Evolutionary conservation across 495 filamentous ascomycete species (phyloP), one percentile per base, ranked within the genome.

Genomic region (Rusavskia elegans): DNA sequence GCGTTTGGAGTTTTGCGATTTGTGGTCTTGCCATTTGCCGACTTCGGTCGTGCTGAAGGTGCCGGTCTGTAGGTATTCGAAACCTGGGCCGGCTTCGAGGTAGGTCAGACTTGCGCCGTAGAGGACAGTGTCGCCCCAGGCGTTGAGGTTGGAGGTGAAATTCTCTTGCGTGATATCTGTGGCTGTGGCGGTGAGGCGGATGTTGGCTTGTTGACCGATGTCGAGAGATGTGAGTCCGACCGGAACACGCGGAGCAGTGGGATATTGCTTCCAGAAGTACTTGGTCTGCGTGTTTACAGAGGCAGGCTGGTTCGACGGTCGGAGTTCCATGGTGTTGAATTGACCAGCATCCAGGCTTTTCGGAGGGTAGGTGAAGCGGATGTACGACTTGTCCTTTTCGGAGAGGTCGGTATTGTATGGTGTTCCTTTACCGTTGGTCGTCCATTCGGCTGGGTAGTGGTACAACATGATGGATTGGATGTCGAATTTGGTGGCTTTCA

Each of bases 391-490:
- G 32, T 60, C 58, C 1, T 23, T 37, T 3, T 36, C 16, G 8
- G 56, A 60, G 7, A 57, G 53, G 46, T 41, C 16, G 45, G 10
- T 51, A 17, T 57, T 59, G 48, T 45, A 50, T 40, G 48, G 55
- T 0, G 51, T 48, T 0, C 49, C 51, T 30, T 36, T 36, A 27
- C 54, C 54, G 27, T 56, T 46, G n/a, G 39, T 21, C 2, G 57
- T 59, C 21, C 42, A 48, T 19, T 23, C 17, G 19, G 54, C 1
- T 3, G 50, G 45, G 46, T 50, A 53, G 36, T 41, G 37, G 44
- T 59, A 59, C 29, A 53, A 41, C 55, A 59, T 59, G 51, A 59
- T 59, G n/a, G 57, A 59, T n/a, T 41, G 38, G 10, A 16, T 30
- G 37, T 59, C 57, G 32, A 50, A 59, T 11, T 16, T 32, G 7